These are phyloP conservation scores for Parietichytrium sp. DNA, from an alignment of 108 stramenopile species.

Conservation along the genomic window DNA sequence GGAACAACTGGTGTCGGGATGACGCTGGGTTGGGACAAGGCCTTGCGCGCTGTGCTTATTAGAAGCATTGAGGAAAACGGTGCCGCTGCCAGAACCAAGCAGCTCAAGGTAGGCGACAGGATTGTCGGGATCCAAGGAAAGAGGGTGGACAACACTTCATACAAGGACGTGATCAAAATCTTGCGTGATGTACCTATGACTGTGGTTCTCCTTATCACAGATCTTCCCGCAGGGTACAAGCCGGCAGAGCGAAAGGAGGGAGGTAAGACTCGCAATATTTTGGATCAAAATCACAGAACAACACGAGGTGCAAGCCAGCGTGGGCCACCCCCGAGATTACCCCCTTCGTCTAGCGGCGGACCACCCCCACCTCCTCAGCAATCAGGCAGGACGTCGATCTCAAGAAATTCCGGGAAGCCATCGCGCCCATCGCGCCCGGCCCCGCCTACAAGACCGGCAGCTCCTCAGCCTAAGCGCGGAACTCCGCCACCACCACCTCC, in stretches of 20 bases:
- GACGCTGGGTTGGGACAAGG: neutral
- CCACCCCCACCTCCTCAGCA: too few relatives aligned
- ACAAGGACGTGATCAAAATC: neutral
- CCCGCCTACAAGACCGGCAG: neutral
- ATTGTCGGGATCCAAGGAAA: neutral
- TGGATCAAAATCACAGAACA: too few relatives aligned
- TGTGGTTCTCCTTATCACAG: conserved; percentile 3
- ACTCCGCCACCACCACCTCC: neutral
- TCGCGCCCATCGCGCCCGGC: neutral
- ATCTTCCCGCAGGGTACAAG: neutral
- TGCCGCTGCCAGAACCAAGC: neutral
- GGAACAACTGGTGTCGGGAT: neutral
- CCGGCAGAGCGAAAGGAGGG: neutral
- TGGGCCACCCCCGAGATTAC: too few relatives aligned
- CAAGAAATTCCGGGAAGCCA: too few relatives aligned
- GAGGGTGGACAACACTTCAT: conserved; percentile 14
- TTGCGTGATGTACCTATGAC: neutral
- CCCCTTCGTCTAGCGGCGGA: too few relatives aligned
- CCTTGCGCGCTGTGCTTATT: neutral
- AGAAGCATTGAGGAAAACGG: neutral
- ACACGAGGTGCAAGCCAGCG: too few relatives aligned
- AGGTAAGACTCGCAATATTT: neutral
- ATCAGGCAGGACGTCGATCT: too few relatives aligned
- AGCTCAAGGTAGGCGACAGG: conserved; percentile 9
- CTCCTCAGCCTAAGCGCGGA: neutral